A percentile compares a stretch with the other conserved stretches of the same genome.
These are phyloP conservation scores for Hortaea werneckii DNA, from an alignment of 2,329 filamentous ascomycete genomes.

Conservation along the genomic window DNA sequence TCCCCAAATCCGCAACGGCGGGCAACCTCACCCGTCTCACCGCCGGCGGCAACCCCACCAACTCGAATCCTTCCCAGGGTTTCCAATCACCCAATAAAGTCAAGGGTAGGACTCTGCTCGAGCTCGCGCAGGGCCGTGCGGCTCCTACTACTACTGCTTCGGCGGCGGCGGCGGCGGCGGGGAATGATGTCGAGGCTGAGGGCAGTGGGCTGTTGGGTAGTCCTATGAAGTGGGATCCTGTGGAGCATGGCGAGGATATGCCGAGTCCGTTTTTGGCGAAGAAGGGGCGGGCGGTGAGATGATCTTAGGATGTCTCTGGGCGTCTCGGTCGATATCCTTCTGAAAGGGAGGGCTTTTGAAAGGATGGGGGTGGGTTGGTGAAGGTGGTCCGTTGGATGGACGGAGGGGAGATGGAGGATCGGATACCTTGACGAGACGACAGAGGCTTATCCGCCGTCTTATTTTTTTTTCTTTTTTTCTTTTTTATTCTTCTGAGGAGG, in stretches of 20 bases:
- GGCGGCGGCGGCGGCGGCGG: too few species aligned
- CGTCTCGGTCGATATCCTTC: too few species aligned
- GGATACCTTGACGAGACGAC: too few species aligned
- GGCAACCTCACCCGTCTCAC: conserved; percentile 42
- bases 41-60: conserved; percentile 35
- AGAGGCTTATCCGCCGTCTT: too few species aligned
- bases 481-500: too few species aligned
- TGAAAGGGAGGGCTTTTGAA: too few species aligned
- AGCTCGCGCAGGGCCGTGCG: conserved; percentile 72
- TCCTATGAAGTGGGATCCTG: conserved; percentile 75
- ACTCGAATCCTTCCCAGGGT: conserved; percentile 19
- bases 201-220: conserved; percentile 19
- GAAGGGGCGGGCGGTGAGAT: conserved; percentile 5
- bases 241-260: conserved; percentile 64
- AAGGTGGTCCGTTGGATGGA: too few species aligned
- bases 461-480: too few species aligned
- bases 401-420: too few species aligned
- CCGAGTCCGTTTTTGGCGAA: conserved; percentile 64
- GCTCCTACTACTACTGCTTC: not conserved
- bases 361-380: too few species aligned
- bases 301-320: too few species aligned
- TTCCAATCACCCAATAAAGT: conserved; percentile 25
- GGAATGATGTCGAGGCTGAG: not conserved
- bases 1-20: conserved; percentile 2
- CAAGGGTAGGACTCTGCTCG: conserved; percentile 76